Conservation (phyloP, 2,329 filamentous ascomycete species). For the Aureobasidium subglaciale region DNA sequence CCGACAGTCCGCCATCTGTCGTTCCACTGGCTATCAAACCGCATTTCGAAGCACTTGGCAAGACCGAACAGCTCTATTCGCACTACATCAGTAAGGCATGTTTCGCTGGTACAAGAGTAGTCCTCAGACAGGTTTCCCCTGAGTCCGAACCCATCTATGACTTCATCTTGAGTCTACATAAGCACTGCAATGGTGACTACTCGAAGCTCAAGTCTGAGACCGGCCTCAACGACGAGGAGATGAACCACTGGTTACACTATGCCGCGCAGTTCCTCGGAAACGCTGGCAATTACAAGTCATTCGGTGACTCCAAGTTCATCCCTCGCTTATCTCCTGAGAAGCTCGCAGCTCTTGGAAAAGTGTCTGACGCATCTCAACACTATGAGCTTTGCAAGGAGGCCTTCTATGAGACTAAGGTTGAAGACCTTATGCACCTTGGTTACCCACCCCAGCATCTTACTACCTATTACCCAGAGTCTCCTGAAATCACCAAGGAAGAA, state of each 20-base stretch:
- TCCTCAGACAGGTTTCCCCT: slow-evolving; percentile 46
- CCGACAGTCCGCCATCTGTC: slow-evolving; percentile 82
- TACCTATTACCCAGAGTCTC: slow-evolving; percentile 45
- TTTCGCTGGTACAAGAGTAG: slow-evolving; percentile 44
- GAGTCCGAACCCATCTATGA: slow-evolving; percentile 49
- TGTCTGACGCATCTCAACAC: slow-evolving; percentile 32
- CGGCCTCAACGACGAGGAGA: slow-evolving; percentile 34
- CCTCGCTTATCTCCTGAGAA: slow-evolving; percentile 39
- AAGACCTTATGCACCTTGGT: slow-evolving; percentile 41
- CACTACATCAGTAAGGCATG: slow-evolving; percentile 56
- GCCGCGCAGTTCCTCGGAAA: slow-evolving; percentile 47
- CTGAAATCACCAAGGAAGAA: slow-evolving; percentile 41
- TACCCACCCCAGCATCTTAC: slow-evolving; percentile 43
- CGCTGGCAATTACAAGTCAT: slow-evolving; percentile 47
- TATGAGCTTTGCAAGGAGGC: slow-evolving; percentile 39
- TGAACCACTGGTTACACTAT: slow-evolving; percentile 36
- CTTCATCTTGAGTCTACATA: slow-evolving; percentile 46
- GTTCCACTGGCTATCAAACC: slow-evolving; percentile 85
- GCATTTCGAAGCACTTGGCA: slow-evolving; percentile 73
- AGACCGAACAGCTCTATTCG: slow-evolving; percentile 58
- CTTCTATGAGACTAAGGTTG: slow-evolving; percentile 37
- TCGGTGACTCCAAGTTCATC: slow-evolving; percentile 45
- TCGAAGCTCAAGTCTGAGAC: slow-evolving; percentile 36
- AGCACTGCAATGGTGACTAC: slow-evolving; percentile 43
- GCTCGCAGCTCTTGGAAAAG: slow-evolving; percentile 38